Evolutionary conservation across 257 asterid genomes (phyloP), one percentile per base, ranked within the genome.

Genomic region (Nicotiana noctiflora): DNA sequence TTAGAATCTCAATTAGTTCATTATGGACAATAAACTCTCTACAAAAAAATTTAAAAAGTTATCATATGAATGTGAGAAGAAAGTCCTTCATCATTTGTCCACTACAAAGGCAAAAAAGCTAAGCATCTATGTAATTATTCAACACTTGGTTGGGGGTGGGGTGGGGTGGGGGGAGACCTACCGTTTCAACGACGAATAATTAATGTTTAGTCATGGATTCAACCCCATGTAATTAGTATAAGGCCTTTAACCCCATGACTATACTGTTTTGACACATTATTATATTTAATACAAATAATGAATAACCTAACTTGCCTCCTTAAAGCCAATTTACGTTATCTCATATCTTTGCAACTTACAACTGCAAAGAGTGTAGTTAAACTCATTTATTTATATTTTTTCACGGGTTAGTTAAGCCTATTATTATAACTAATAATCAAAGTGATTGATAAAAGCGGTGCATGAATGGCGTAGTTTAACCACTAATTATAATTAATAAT

Each of bases 51-150:
- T 51, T 44, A 4, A 74, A 85, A 79, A 65, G 80, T 25, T 81
- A 86, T 86, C 83, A 87, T 88, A 86, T 90, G 76, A 64, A 40
- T 86, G 87, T 80, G 92, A 86, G 89, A 89, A 78, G 86, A 89
- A 90, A 90, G 84, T 81, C 53, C 77, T 66, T 61, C 84, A 90
- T 89, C 87, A 88, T 88, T 84, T 86, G 82, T 70, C 88, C 92
- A 89, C 92, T 83, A 86, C 83, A 87, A 86, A 86, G 87, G 80
- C 46, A 56, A 77, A 25, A 40, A 40, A 40, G 49, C 49, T 40
- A 40, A 67, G 86, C 84, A 82, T 75, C 34, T 59, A 56, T 81
- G 91, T 88, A 89, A 90, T n/a, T 81, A 90, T 92, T 82, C 81
- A 76, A 79, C 46, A 40, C 9, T 37, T 34, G n/a, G n/a, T n/a